Evolutionary conservation across 2,329 filamentous ascomycete species (phyloP).

Genomic region (Arachnopeziza araneosa): DNA sequence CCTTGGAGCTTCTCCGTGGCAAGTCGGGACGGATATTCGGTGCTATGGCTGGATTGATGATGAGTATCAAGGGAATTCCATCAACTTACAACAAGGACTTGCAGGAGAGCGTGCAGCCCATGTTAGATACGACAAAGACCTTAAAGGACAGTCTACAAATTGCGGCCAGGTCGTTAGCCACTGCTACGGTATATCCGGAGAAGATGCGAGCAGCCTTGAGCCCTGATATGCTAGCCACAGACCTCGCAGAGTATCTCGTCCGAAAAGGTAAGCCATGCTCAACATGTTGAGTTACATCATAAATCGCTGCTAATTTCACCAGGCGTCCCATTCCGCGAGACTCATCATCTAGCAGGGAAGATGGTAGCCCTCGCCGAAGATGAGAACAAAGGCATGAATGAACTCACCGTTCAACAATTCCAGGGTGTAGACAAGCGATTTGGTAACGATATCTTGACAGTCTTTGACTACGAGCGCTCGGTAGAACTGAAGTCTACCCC

Average conservation of each 20-base stretch:
- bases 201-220: constrained; percentile 76
- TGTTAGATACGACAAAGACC: constrained; percentile 79
- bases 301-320: no score
- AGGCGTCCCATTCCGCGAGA: constrained; percentile 68
- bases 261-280: constrained; percentile 31
- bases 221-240: constrained; percentile 76
- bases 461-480: constrained; percentile 76
- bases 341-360: constrained; percentile 50
- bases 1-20: constrained; percentile 67
- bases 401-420: constrained; percentile 61
- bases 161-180: constrained; percentile 72
- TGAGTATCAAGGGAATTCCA: constrained; percentile 65
- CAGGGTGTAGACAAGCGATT: constrained; percentile 65
- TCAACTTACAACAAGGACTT: constrained; percentile 83
- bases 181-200: constrained; percentile 61
- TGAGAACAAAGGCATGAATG: constrained; percentile 48
- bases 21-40: constrained; percentile 74
- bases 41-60: constrained; percentile 75
- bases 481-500: constrained; percentile 74
- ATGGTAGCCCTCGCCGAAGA: constrained; percentile 2
- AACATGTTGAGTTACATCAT: no score
- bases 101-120: constrained; percentile 82
- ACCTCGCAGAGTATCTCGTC: constrained; percentile 52
- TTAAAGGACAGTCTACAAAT: constrained; percentile 77
- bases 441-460: constrained; percentile 61